A percentile compares a stretch with the other conserved stretches of the same genome.
Evolutionary conservation across 176 grass and related monocot species (phyloP).

Genomic region (Musa itinerans): DNA sequence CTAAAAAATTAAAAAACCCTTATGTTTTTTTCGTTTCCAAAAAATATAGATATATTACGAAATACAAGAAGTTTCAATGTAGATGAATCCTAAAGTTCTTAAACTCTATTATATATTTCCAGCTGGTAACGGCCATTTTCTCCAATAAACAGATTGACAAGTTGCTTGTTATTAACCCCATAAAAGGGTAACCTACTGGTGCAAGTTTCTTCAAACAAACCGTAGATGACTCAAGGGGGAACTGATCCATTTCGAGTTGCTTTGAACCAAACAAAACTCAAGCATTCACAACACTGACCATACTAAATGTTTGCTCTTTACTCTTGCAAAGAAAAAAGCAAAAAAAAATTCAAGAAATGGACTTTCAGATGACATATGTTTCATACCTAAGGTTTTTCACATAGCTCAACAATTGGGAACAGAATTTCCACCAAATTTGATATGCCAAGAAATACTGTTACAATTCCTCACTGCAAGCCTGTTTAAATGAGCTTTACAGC

Average conservation of each 20-base stretch:
- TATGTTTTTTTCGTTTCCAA: background rate
- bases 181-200: background rate
- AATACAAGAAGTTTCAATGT: too few relatives aligned
- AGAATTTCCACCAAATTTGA: background rate
- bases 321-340: background rate
- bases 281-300: background rate
- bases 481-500: conserved; percentile 27
- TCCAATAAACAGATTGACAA: background rate
- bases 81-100: too few relatives aligned
- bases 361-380: background rate
- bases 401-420: background rate
- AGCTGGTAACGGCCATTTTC: background rate
- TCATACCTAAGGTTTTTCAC: background rate
- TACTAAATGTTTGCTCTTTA: background rate
- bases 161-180: background rate
- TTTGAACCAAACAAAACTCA: background rate
- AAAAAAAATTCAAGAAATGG: background rate
- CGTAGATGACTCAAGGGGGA: background rate
- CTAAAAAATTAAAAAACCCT: background rate
- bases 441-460: background rate
- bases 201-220: background rate
- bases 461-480: background rate
- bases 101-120: background rate
- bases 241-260: background rate
- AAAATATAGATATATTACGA: background rate